phyloP scores from a whole-genome alignment of 1,284 basidiomycete species.

The Grifola frondosa region DNA sequence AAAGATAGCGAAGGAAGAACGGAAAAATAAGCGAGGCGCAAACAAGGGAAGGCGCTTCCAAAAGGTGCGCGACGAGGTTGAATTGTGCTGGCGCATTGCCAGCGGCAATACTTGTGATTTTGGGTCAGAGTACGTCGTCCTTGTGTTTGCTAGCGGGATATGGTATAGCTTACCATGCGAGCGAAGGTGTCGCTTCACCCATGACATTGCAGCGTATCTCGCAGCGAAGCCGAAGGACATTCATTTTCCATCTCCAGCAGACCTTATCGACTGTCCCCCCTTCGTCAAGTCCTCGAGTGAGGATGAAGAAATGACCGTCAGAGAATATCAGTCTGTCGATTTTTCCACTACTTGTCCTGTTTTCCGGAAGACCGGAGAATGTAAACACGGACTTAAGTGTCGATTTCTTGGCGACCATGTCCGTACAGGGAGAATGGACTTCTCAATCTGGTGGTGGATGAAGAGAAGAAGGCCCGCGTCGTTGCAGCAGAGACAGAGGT shows the following conservation, averaged over 20 bases:
- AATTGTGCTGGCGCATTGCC: constrained; percentile 74
- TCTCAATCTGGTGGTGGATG: constrained; percentile 49
- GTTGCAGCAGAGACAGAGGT: constrained; percentile 64
- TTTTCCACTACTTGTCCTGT: constrained; percentile 65
- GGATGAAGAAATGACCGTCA: constrained; percentile 29
- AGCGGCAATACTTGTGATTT: constrained; percentile 64
- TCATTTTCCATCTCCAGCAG: constrained; percentile 46
- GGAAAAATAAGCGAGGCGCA: constrained; percentile 70
- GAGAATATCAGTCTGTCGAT: constrained; percentile 46
- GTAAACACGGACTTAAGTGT: constrained; percentile 88
- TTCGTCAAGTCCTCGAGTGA: constrained; percentile 43
- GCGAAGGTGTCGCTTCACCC: constrained; percentile 78
- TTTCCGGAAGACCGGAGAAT: constrained; percentile 75
- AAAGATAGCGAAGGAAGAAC: constrained; percentile 58
- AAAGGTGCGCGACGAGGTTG: constrained; percentile 71
- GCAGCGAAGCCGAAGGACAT: constrained; percentile 76
- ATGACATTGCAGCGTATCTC: constrained; percentile 80
- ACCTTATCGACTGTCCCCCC: constrained; percentile 45
- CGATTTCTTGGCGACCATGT: constrained; percentile 85
- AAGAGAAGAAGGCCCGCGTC: constrained; percentile 53
- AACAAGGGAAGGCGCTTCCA: constrained; percentile 78
- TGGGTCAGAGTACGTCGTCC: constrained; percentile 52
- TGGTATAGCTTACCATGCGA: not conserved
- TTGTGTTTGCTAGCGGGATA: not conserved
- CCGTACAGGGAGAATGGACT: constrained; percentile 39